Conservation (phyloP, 2,329 filamentous ascomycete species). For the Trichoderma gracile region DNA sequence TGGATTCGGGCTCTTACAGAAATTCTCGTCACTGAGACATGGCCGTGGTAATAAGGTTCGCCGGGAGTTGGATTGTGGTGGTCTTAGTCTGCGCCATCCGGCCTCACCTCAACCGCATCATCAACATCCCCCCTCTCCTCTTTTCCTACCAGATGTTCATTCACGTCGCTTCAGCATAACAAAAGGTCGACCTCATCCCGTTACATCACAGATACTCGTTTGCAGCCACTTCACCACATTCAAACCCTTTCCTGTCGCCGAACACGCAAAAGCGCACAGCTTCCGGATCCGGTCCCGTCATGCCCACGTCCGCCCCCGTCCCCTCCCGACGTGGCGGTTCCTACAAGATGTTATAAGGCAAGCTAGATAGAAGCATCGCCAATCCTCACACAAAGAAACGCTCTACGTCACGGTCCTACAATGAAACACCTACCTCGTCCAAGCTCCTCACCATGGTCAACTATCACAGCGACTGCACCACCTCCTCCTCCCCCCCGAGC, state of each 20-base stretch:
- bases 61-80: background rate
- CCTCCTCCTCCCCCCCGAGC: slow-evolving; percentile 1
- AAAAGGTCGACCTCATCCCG: background rate
- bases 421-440: too few species aligned
- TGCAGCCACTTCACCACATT: background rate
- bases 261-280: background rate
- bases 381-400: background rate
- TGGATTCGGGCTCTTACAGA: background rate
- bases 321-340: background rate
- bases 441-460: background rate
- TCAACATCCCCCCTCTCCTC: too few species aligned
- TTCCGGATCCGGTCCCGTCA: slow-evolving; percentile 16
- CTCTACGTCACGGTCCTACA: background rate
- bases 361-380: background rate
- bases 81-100: background rate
- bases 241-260: background rate
- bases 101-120: background rate
- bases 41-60: background rate
- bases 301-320: slow-evolving; percentile 1
- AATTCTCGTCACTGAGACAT: background rate
- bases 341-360: slow-evolving; percentile 4
- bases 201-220: background rate
- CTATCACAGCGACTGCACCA: background rate
- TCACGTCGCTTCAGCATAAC: background rate
- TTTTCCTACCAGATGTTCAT: background rate